A percentile compares a stretch with the other conserved stretches of the same genome.
Conservation (phyloP, 2,329 filamentous ascomycete species). For the Colletotrichum sublineola region DNA sequence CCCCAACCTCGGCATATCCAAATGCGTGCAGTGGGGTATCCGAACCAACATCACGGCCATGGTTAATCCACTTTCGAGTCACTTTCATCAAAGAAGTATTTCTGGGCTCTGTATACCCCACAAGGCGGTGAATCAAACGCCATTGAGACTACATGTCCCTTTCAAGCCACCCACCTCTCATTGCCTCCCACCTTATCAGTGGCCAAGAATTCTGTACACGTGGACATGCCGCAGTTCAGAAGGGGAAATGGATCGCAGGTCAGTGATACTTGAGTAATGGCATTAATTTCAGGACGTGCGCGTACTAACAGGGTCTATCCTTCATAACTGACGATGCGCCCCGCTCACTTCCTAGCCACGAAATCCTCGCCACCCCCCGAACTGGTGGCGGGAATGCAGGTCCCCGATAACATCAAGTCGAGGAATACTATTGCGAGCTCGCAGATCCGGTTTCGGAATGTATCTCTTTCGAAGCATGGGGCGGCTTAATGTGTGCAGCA, state of each 20-base stretch:
- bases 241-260: not conserved
- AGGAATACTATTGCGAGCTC: no score
- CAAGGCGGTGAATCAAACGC: constrained; percentile 7
- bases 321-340: not conserved
- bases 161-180: not conserved
- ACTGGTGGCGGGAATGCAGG: no score
- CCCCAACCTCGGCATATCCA: no score
- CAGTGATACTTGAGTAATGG: not conserved
- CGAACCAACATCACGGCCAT: not conserved
- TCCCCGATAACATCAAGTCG: no score
- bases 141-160: not conserved
- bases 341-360: not conserved
- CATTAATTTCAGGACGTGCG: not conserved
- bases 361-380: no score
- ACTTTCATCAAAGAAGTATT: not conserved
- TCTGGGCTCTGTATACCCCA: not conserved
- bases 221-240: not conserved
- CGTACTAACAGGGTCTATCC: not conserved
- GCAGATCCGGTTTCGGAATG: no score
- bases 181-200: not conserved
- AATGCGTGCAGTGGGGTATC: no score
- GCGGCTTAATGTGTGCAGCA: no score
- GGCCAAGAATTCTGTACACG: not conserved
- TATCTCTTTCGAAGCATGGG: no score
- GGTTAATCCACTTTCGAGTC: not conserved